Evolutionary conservation across 192 early-diverging fungal genomes (phyloP), one percentile per base, ranked within the genome.

Genomic region (Linnemannia exigua): DNA sequence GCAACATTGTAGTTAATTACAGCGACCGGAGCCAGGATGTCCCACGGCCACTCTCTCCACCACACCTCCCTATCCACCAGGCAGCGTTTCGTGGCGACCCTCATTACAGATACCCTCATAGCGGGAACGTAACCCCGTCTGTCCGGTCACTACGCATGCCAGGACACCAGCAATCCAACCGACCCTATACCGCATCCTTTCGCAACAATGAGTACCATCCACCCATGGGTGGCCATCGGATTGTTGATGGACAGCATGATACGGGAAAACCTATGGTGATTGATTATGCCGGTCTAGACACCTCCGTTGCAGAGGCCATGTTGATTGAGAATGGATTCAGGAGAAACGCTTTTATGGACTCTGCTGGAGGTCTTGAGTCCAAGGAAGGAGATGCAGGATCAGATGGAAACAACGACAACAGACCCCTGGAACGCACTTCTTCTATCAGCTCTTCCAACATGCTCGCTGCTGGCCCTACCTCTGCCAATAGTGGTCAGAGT

Each of bases 281-380:
- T 36, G 83, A 85, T 36, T 85, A 79, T 75, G 67, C 72, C 25
- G 83, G 83, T 9, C 38, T 85, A 19, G 83, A 85, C 20, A 61
- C 77, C 20, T 70, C 67, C 36, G 61, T 85, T 11, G 47, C 72
- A 1, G 83, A 79, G 19, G 83, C 83, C 20, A 9, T 31, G 5
- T n/a, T 72, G 41, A n/a, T 75, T 46, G 82, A 84, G 46, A 70
- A 47, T n/a, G 77, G 69, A 48, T 54, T 79, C 28, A 31, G 31
- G 37, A 72, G 35, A 28, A 25, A 44, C 1, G 25, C 28, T 8
- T 76, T 68, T 61, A 33, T 31, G 58, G 70, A 63, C 8, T 19
- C 67, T 48, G 15, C 25, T 36, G 22, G 20, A n/a, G 31, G 7
- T 17, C 19, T n/a, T 3, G 58, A 63, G 28, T 28, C 33, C 1